Evolutionary conservation across 1,284 basidiomycete genomes (phyloP), one percentile per base, ranked within the genome.

Genomic region (Austroboletus novae-zelandiae): DNA sequence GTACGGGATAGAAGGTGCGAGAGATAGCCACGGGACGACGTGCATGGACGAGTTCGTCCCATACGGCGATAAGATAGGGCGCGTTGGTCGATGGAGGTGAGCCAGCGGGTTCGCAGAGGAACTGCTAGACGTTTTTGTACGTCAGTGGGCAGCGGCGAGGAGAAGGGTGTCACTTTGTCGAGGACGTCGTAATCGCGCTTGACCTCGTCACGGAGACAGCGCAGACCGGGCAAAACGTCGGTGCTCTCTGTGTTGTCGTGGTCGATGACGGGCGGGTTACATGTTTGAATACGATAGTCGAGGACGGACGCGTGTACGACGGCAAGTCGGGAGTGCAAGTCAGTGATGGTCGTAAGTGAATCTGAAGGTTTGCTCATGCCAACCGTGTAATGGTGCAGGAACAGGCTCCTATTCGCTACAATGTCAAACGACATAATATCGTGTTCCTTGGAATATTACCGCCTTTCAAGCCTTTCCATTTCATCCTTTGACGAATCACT

Each of bases 1-100:
- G 2, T 23, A 23, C 20, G 20, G 27, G 27, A 7, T 27, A 27
- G 27, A 27, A 27, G 27, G 27, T 27, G 27, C 27, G 27, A 6
- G 2, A 27, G 27, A 94, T 74, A 41, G 80, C 77, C 11, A 89
- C 71, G 1, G 84, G 83, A 3, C 67, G 71, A 1, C 73, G 74
- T 3, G 86, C 84, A 50, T 76, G 75, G 9, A 86, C 59, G 1
- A 91, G 71, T 61, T 89, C 84, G 55, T 87, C 81, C 88, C 88
- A 92, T 0, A 90, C 86, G 1, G 86, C 80, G 25, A 86, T 73
- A 25, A 89, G 74, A 60, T 90, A 89, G 27, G 27, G 27, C 2
- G 88, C 85, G 61, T 90, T 90, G 6, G 83, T 27, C 7, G 27
- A 27, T 8, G 27, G 27, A 27, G 9, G 5, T 9, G 27, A 27